phyloP scores from a whole-genome alignment of 2,329 filamentous ascomycete genomes.

The Ophiostoma tasmaniense region DNA sequence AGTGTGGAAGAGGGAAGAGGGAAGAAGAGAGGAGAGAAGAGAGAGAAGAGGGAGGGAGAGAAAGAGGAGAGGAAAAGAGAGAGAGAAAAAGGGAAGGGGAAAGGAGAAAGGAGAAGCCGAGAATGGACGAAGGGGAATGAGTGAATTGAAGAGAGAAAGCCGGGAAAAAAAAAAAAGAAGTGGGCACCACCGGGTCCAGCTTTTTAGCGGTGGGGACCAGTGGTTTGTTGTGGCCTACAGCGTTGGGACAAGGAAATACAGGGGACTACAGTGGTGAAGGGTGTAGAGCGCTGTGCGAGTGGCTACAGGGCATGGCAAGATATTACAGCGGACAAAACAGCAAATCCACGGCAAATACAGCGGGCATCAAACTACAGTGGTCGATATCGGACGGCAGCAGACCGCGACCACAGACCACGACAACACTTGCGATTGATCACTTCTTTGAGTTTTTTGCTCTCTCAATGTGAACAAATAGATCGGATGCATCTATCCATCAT shows the following conservation, averaged over 20 bases:
- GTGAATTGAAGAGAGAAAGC: slow-evolving; percentile 21
- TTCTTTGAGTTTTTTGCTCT: too few relatives aligned
- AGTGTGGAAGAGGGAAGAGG: slow-evolving; percentile 18
- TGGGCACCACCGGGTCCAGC: slow-evolving; percentile 19
- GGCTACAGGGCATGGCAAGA: too few relatives aligned
- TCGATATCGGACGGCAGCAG: not conserved
- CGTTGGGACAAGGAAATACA: too few relatives aligned
- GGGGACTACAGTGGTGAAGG: too few relatives aligned
- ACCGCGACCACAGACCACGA: not conserved
- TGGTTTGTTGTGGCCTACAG: not conserved
- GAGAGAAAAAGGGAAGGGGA: slow-evolving; percentile 12
- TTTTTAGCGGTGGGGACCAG: slow-evolving; percentile 8
- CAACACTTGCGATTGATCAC: not conserved
- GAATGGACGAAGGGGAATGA: slow-evolving; percentile 23
- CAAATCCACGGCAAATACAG: not conserved
- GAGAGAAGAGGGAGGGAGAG: slow-evolving; percentile 9
- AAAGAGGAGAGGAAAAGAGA: slow-evolving; percentile 8
- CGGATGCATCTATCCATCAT: too few relatives aligned
- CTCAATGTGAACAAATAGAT: too few relatives aligned
- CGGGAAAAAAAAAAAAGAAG: slow-evolving; percentile 18
- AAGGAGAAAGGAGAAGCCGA: slow-evolving; percentile 22
- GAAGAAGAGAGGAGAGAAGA: slow-evolving; percentile 14
- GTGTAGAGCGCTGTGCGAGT: too few relatives aligned
- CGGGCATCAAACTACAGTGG: not conserved
- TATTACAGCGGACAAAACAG: too few relatives aligned